A percentile compares a stretch with the other conserved stretches of the same genome.
phyloP scores from a whole-genome alignment of 23 red algal species.

The Rhodosorus marinus region DNA sequence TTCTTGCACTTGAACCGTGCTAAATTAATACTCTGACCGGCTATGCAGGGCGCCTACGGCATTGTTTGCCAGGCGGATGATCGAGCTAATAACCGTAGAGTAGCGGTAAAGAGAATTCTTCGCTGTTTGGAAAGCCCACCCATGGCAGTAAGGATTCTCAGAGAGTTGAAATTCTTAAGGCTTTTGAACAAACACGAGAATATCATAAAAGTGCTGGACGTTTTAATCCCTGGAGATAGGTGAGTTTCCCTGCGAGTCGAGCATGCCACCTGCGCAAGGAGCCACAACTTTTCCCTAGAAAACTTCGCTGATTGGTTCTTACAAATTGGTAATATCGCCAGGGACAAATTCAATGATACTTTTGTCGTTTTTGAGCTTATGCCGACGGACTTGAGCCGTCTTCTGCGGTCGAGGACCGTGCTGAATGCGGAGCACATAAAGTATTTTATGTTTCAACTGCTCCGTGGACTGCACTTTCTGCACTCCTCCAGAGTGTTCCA shows the following conservation, averaged over 20 bases:
- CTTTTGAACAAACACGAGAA: conserved; percentile 71
- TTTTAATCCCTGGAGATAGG: conserved; percentile 58
- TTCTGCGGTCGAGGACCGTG: conserved; percentile 34
- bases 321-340: no score
- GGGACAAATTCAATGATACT: conserved; percentile 69
- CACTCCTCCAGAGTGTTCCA: conserved; percentile 69
- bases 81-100: conserved; percentile 17
- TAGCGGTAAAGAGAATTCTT: conserved; percentile 76
- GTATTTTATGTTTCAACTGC: conserved; percentile 70
- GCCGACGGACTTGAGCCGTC: conserved; percentile 61
- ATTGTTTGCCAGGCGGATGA: conserved; percentile 62
- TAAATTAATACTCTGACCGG: no score
- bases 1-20: no score
- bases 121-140: conserved; percentile 32
- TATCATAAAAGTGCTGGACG: conserved; percentile 63
- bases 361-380: conserved; percentile 92
- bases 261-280: no score
- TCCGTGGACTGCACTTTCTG: conserved; percentile 74
- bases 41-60: conserved; percentile 94
- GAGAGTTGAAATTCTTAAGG: conserved; percentile 85
- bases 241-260: no score
- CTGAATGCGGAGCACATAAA: conserved; percentile 29
- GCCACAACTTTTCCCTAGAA: no score
- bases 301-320: no score
- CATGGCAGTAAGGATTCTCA: conserved; percentile 65